phyloP scores from a whole-genome alignment of 306 rosid genomes.

The Malus sieversii region DNA sequence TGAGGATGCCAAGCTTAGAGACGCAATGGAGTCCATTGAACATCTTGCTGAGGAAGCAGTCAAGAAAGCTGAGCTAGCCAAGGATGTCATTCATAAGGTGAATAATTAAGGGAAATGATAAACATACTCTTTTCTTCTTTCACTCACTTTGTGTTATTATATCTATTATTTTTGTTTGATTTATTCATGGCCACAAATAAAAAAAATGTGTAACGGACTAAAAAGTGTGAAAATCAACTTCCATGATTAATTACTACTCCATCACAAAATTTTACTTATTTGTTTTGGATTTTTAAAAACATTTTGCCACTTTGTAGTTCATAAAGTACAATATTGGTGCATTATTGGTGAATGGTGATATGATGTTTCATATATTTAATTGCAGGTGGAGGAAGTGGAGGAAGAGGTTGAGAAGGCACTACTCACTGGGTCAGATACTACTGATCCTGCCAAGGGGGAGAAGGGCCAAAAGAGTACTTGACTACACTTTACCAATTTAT shows the following conservation, averaged over 20 bases:
- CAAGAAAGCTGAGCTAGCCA: background rate
- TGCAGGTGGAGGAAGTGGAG: background rate
- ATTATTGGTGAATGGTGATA: background rate
- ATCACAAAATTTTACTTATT: background rate
- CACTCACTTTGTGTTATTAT: too few species aligned
- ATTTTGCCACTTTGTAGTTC: background rate
- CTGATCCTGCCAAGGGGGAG: background rate
- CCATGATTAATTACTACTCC: background rate
- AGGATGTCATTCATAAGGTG: constrained; percentile 13
- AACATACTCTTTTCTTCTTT: too few species aligned
- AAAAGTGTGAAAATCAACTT: too few species aligned
- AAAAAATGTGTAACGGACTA: too few species aligned
- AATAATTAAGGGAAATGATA: background rate
- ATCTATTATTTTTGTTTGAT: too few species aligned
- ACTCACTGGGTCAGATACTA: background rate
- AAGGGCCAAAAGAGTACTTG: background rate
- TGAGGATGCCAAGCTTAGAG: constrained; percentile 4
- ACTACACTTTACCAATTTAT: too few species aligned
- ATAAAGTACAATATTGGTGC: background rate
- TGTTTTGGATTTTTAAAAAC: background rate
- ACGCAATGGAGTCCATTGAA: constrained; percentile 5
- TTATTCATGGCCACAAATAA: too few species aligned
- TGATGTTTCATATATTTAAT: background rate
- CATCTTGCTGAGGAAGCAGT: background rate
- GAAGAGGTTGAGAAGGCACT: constrained; percentile 2